A percentile compares a stretch with the other conserved stretches of the same genome.
Conservation (phyloP, 306 rosid genomes). For the Trifolium dubium region DNA sequence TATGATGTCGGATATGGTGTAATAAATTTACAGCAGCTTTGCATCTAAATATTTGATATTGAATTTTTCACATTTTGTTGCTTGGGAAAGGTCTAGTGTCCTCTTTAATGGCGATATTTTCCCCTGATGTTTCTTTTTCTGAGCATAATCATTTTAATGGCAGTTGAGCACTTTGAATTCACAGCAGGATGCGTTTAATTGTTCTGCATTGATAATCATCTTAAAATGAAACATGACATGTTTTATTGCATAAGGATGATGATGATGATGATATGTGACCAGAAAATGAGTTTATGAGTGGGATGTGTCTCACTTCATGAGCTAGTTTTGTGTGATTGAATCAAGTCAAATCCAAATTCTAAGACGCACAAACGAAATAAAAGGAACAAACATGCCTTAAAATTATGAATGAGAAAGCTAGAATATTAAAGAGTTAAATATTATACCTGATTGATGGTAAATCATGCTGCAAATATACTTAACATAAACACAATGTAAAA, state of each 20-base stretch:
- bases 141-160: conserved; percentile 5
- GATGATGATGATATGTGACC: too few relatives aligned
- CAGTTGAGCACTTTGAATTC: not conserved
- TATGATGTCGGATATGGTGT: not conserved
- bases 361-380: not conserved
- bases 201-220: not conserved
- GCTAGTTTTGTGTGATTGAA: not conserved
- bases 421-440: not conserved
- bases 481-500: not conserved
- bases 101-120: not conserved
- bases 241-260: too few relatives aligned
- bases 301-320: not conserved
- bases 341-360: not conserved
- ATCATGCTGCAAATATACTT: not conserved
- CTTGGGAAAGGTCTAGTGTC: conserved; percentile 5
- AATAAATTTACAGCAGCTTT: conserved; percentile 31
- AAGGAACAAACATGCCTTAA: not conserved
- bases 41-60: conserved; percentile 16
- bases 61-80: conserved; percentile 1
- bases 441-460: not conserved
- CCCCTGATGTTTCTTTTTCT: not conserved
- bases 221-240: not conserved
- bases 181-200: not conserved
- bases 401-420: not conserved
- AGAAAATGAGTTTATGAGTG: not conserved